phyloP scores from a whole-genome alignment of 1,284 basidiomycete genomes.

The Porogramme epimiltina region DNA sequence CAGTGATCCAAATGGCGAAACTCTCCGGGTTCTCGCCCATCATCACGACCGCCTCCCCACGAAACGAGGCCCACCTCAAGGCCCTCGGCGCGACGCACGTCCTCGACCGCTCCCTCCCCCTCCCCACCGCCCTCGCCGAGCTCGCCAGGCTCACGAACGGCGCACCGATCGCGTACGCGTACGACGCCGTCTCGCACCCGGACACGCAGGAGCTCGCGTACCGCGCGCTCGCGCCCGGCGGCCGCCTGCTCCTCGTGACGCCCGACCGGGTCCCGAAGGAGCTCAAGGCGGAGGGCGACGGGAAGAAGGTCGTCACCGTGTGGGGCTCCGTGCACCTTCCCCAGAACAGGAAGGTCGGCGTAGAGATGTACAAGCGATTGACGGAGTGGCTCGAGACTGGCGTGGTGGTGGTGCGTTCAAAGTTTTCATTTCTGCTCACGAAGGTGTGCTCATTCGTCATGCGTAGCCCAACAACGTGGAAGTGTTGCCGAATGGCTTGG shows the following conservation, averaged over 20 bases:
- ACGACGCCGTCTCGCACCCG: slow-evolving; percentile 35
- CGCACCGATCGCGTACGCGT: slow-evolving; percentile 34
- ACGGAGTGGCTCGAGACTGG: slow-evolving; percentile 8
- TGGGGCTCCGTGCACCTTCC: slow-evolving; percentile 6
- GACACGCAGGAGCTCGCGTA: slow-evolving; percentile 25
- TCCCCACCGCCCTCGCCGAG: slow-evolving; percentile 25
- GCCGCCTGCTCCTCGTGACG: slow-evolving; percentile 22
- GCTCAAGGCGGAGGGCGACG: slow-evolving; percentile 11
- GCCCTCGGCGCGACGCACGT: slow-evolving; percentile 55
- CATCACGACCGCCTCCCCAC: slow-evolving; percentile 51
- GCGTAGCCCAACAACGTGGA: slow-evolving; percentile 35
- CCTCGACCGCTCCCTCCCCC: slow-evolving; percentile 43
- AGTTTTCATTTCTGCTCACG: background rate
- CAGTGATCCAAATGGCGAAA: slow-evolving; percentile 57
- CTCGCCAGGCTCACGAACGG: slow-evolving; percentile 26
- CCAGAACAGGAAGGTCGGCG: slow-evolving; percentile 4
- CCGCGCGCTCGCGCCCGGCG: slow-evolving; percentile 30
- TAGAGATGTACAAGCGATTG: slow-evolving; percentile 15
- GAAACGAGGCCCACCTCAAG: slow-evolving; percentile 45
- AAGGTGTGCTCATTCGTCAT: background rate
- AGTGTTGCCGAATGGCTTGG: slow-evolving; percentile 46
- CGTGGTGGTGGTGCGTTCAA: slow-evolving; percentile 1
- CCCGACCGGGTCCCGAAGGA: slow-evolving; percentile 12
- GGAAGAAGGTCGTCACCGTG: slow-evolving; percentile 18
- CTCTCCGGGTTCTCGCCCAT: slow-evolving; percentile 55